phyloP scores from a whole-genome alignment of 352 stramenopile genomes.

The Phytophthora vignae region DNA sequence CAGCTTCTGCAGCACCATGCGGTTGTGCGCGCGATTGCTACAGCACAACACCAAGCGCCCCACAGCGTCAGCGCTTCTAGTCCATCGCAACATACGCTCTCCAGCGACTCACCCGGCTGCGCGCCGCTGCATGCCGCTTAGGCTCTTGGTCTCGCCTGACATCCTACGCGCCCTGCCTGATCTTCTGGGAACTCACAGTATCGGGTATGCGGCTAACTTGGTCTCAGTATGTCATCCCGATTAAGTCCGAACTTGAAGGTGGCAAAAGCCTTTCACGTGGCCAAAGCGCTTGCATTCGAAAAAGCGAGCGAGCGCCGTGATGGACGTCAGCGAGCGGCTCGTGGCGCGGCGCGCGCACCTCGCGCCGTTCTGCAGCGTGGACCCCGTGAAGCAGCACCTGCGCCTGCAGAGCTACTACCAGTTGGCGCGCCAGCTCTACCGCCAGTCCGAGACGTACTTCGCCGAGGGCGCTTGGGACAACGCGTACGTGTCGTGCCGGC shows the following conservation, averaged over 20 bases:
- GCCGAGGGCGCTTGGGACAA: slow-evolving; percentile 71
- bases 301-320: slow-evolving; percentile 35
- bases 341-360: slow-evolving; percentile 64
- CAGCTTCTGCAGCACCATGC: slow-evolving; percentile 77
- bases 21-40: slow-evolving; percentile 80
- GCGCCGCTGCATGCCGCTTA: slow-evolving; percentile 59
- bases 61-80: background rate
- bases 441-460: slow-evolving; percentile 78
- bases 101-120: slow-evolving; percentile 40
- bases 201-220: background rate
- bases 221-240: slow-evolving; percentile 5
- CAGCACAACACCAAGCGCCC: background rate
- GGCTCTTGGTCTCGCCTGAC: slow-evolving; percentile 43
- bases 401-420: slow-evolving; percentile 76
- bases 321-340: slow-evolving; percentile 64
- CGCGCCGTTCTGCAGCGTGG: slow-evolving; percentile 65
- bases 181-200: slow-evolving; percentile 12
- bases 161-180: slow-evolving; percentile 4
- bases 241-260: slow-evolving; percentile 46
- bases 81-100: background rate
- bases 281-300: slow-evolving; percentile 35
- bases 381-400: slow-evolving; percentile 72
- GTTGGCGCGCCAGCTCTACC: slow-evolving; percentile 76
- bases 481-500: slow-evolving; percentile 52
- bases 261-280: slow-evolving; percentile 15